Evolutionary conservation across 2,329 filamentous ascomycete genomes (phyloP), one percentile per base, ranked within the genome.

Genomic region (Conoideocrella luteorostrata): DNA sequence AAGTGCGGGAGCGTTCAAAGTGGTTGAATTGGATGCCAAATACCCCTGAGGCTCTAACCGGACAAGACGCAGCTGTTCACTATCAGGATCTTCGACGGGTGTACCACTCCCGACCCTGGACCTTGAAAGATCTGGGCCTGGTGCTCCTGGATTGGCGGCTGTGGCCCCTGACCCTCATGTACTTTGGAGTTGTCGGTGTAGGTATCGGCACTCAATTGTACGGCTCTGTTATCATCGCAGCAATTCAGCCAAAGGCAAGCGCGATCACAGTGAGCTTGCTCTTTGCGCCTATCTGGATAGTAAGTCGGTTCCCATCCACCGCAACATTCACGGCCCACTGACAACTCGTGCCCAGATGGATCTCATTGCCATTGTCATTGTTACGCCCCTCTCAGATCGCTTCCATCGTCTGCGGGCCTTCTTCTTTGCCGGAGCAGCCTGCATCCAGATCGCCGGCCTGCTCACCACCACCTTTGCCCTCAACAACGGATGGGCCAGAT

Each of bases 181-280:
- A 95, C 66, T 95, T 95, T 66, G 89, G 89, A 17, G 89, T 95
- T 3, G 89, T 95, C 1, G 89, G 89, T 18, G 89, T 95, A 3
- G 89, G 89, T 7, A 95, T 95, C 49, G 89, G 88, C 35, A 89
- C 88, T 1, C 88, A 95, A 65, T 79, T 86, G 37, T 95, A 95
- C 58, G 87, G 85, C 24, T 91, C 84, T 3, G 80, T 95, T 51
- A 95, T 95, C 55, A 93, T 95, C 55, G 74, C 78, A 13, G 78
- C 81, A 9, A 93, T 93, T 57, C 81, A 90, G 58, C 79, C 86
- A 1, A 67, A 67, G 0, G 80, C 94, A 46, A 87, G 78, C 3
- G 80, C 80, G 21, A 77, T 95, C 23, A 74, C 87, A 51, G 74
- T 95, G 49, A 91, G 86, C 66, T 68, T 95, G 56, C 73, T 95